Conservation (phyloP, 768 basidiomycete species). For the Kwoniella newhampshirensis region DNA sequence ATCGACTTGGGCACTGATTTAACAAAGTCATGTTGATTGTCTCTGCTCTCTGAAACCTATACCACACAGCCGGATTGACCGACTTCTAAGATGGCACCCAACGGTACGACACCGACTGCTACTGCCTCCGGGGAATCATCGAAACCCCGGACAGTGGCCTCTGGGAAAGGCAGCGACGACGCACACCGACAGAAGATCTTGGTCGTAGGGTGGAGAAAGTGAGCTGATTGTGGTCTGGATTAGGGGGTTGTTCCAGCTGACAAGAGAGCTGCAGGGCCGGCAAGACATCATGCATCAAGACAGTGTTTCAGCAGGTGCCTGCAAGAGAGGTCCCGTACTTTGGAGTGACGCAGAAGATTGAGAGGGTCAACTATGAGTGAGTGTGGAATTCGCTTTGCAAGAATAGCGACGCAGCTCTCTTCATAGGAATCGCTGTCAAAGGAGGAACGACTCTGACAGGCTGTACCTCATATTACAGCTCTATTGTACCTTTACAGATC, state of each 20-base stretch:
- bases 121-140: slow-evolving; percentile 33
- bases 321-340: slow-evolving; percentile 86
- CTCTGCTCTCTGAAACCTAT: too few relatives aligned
- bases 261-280: slow-evolving; percentile 65
- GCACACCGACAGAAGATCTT: slow-evolving; percentile 40
- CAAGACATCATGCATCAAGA: slow-evolving; percentile 86
- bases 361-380: slow-evolving; percentile 77
- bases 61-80: too few relatives aligned
- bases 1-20: too few relatives aligned
- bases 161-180: slow-evolving; percentile 25
- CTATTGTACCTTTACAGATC: slow-evolving; percentile 86
- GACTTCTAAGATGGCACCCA: too few relatives aligned
- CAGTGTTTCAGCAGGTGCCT: slow-evolving; percentile 80
- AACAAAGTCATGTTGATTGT: too few relatives aligned
- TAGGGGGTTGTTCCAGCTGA: background rate
- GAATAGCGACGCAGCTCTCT: too few relatives aligned
- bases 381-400: slow-evolving; percentile 48
- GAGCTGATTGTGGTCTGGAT: slow-evolving; percentile 11
- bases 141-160: slow-evolving; percentile 14
- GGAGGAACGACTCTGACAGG: too few relatives aligned
- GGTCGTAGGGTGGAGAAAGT: slow-evolving; percentile 51
- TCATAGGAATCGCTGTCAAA: too few relatives aligned
- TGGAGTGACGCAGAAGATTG: slow-evolving; percentile 76
- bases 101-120: too few relatives aligned
- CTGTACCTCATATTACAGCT: slow-evolving; percentile 57